Percentiles rank a stretch among this genome's conserved stretches.
Evolutionary conservation across 2,329 filamentous ascomycete species (phyloP).

Genomic region (Neonectria magnoliae): DNA sequence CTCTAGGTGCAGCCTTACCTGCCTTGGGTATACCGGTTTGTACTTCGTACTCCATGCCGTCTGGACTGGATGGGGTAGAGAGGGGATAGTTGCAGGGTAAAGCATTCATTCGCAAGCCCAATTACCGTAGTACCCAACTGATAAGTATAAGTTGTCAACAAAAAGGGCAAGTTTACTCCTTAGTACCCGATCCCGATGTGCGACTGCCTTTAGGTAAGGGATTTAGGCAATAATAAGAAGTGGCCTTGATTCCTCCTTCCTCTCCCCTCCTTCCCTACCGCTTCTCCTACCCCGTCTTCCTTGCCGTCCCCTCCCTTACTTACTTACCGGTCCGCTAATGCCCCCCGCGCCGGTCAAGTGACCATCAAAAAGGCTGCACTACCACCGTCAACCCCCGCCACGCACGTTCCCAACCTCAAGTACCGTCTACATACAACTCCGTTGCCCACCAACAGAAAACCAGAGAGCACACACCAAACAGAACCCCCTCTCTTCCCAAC

Average conservation of each 20-base stretch:
- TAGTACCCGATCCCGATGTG: neutral
- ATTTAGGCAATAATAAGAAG: conserved; percentile 26
- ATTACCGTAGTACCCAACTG: too few relatives aligned
- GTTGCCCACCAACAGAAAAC: neutral
- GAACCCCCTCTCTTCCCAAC: conserved; percentile 1
- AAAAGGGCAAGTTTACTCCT: neutral
- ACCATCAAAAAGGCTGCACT: conserved; percentile 25
- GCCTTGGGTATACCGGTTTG: neutral
- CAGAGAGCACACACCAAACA: neutral
- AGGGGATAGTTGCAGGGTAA: neutral
- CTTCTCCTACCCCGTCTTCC: conserved; percentile 9
- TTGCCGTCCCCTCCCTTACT: conserved; percentile 4
- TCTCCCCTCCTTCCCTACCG: conserved; percentile 19
- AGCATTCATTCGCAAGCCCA: neutral
- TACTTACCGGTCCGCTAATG: conserved; percentile 20
- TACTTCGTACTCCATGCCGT: neutral
- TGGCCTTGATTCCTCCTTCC: conserved; percentile 36
- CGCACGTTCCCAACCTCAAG: conserved; percentile 13
- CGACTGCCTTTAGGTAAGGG: neutral
- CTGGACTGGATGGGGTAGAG: neutral
- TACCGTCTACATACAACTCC: neutral
- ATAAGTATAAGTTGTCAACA: too few relatives aligned
- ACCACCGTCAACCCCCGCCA: conserved; percentile 22
- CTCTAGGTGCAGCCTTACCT: neutral
- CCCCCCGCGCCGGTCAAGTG: conserved; percentile 31